Percentiles rank a stretch among this genome's conserved stretches.
These are phyloP conservation scores for Diaporthe sp. DNA, from an alignment of 2,329 filamentous ascomycete species.

Conservation along the genomic window DNA sequence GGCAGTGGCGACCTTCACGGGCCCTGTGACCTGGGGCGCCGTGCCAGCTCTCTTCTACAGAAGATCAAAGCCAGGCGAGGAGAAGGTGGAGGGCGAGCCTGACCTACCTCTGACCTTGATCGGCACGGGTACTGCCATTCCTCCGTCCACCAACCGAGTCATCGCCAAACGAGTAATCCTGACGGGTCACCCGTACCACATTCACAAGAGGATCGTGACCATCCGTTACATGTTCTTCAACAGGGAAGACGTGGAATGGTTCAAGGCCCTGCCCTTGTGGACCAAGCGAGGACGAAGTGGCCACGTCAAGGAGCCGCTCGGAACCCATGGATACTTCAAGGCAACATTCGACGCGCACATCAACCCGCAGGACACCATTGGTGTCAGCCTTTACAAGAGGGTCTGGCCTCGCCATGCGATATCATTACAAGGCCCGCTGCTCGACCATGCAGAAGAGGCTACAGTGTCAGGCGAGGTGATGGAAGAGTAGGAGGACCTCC, in stretches of 20 bases:
- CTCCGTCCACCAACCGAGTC: slow-evolving; percentile 81
- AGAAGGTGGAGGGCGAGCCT: slow-evolving; percentile 58
- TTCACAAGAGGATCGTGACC: slow-evolving; percentile 97
- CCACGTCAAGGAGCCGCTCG: slow-evolving; percentile 92
- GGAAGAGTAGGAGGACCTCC: slow-evolving; percentile 54
- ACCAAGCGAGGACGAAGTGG: slow-evolving; percentile 89
- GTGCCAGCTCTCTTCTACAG: slow-evolving; percentile 93
- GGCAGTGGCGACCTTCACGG: slow-evolving; percentile 90
- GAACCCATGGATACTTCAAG: slow-evolving; percentile 99
- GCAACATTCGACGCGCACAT: slow-evolving; percentile 96
- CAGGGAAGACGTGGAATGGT: slow-evolving; percentile 94
- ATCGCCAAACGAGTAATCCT: slow-evolving; percentile 95
- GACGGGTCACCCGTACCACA: slow-evolving; percentile 97
- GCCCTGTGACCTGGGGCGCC: slow-evolving; percentile 91
- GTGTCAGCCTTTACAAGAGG: slow-evolving; percentile 89
- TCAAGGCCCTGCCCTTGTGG: slow-evolving; percentile 96
- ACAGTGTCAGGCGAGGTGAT: slow-evolving; percentile 52
- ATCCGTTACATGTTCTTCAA: slow-evolving; percentile 99
- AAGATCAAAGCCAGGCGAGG: slow-evolving; percentile 61
- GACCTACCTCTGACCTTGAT: slow-evolving; percentile 77
- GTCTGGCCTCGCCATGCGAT: slow-evolving; percentile 82
- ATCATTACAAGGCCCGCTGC: slow-evolving; percentile 58
- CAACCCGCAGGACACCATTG: slow-evolving; percentile 94
- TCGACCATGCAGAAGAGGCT: slow-evolving; percentile 50
- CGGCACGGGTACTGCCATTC: slow-evolving; percentile 87